Evolutionary conservation across 257 asterid species (phyloP).

Genomic region (Petunia axillaris): DNA sequence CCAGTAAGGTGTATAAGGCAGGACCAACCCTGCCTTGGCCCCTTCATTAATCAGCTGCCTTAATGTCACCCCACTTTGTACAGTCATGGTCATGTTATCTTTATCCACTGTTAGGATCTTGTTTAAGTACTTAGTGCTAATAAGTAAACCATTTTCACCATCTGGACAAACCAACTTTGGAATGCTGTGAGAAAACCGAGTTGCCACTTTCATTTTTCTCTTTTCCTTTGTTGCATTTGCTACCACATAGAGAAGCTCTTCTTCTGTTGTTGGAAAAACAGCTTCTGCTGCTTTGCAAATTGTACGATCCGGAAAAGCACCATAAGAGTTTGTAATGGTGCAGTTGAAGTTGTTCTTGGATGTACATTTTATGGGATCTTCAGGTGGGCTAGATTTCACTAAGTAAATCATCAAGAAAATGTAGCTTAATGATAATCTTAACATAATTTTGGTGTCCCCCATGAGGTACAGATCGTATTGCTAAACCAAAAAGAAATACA

Average conservation of each 20-base stretch:
- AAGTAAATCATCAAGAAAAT: not conserved
- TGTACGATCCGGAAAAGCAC: constrained; percentile 35
- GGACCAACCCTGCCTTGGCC: constrained; percentile 33
- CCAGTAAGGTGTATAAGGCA: constrained; percentile 40
- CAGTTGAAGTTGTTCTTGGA: constrained; percentile 28
- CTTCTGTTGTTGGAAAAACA: constrained; percentile 33
- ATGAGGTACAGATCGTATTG: not conserved
- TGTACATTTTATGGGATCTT: constrained; percentile 40
- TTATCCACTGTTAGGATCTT: not conserved
- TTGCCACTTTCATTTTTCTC: constrained; percentile 43
- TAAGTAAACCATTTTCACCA: constrained; percentile 33
- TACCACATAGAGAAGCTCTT: constrained; percentile 32
- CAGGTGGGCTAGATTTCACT: constrained; percentile 32
- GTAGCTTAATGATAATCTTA: not conserved
- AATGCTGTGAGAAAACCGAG: constrained; percentile 40
- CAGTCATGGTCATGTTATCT: constrained; percentile 30
- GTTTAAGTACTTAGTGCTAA: constrained; percentile 37
- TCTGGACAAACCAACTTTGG: constrained; percentile 38
- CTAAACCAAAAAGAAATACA: not conserved
- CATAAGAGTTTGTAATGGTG: constrained; percentile 39
- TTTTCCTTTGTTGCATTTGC: constrained; percentile 30
- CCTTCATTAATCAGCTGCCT: constrained; percentile 29
- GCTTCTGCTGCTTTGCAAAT: constrained; percentile 35
- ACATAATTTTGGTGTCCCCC: not conserved
- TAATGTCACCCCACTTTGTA: constrained; percentile 32